These are phyloP conservation scores for Scedosporium minutisporum DNA, from an alignment of 2,329 filamentous ascomycete genomes.

Conservation along the genomic window DNA sequence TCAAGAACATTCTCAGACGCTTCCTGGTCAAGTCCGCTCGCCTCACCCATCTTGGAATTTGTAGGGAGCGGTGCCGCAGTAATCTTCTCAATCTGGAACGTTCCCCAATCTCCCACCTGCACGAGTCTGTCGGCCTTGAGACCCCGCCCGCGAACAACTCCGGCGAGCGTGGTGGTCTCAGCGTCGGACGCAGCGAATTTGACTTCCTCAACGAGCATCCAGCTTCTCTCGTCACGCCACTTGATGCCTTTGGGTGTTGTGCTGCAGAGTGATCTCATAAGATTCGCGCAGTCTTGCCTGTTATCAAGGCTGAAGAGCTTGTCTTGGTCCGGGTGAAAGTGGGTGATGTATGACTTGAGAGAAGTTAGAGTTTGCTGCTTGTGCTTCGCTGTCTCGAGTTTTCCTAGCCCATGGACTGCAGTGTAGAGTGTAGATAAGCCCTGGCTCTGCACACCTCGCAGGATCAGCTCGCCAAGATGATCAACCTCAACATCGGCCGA, in stretches of 20 bases:
- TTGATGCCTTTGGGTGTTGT: conserved; percentile 87
- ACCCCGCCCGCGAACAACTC: conserved; percentile 74
- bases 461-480: conserved; percentile 69
- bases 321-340: conserved; percentile 88
- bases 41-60: conserved; percentile 58
- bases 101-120: conserved; percentile 88
- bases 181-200: conserved; percentile 54
- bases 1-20: conserved; percentile 46
- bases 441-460: conserved; percentile 84
- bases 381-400: conserved; percentile 70
- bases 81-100: conserved; percentile 87
- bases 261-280: conserved; percentile 84
- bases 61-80: conserved; percentile 61
- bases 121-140: conserved; percentile 84
- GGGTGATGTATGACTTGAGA: conserved; percentile 83
- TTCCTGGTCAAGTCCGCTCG: conserved; percentile 60
- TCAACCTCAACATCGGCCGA: conserved; percentile 80
- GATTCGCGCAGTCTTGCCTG: conserved; percentile 81
- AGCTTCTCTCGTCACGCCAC: conserved; percentile 92
- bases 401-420: conserved; percentile 69
- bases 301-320: conserved; percentile 84
- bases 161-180: conserved; percentile 66
- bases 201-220: conserved; percentile 84
- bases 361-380: conserved; percentile 67
- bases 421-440: conserved; percentile 90